Base-by-base conservation (phyloP, 2,329 filamentous ascomycete genomes). In the Ophiobolus disseminans region DNA sequence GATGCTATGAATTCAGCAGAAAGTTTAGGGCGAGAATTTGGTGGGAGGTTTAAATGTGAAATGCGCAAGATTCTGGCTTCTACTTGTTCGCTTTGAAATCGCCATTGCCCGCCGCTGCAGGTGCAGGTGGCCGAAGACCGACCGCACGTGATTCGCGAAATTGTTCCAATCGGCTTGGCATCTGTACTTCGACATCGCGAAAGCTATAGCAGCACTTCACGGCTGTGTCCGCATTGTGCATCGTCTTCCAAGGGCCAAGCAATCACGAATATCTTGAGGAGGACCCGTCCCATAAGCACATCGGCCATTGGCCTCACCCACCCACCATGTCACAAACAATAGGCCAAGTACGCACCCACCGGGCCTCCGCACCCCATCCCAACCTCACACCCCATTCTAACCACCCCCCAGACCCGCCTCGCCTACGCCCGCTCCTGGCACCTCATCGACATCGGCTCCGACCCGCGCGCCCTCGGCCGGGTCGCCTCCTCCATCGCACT, bases 391-490 rank as follows among this genome's bases (percentile, higher is more conserved):
- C 17, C 34, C 32, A 17, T 44, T 26, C 36, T 52, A 16, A 51
- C 13, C 9, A 11, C 31, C 5, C 37, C 42, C 17, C 16, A 97
- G 92, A 97, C 94, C 53, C 90, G 90, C 71, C 88, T 99, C 58
- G 93, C 94, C 78, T 99, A 97, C 82, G 92, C 92, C 36, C 88
- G 95, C 67, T 86, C 88, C 79, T 99, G 95, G 94, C 94, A 99
- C 77, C 86, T 89, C 86, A 74, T 97, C 82, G 74, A 94, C 81
- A 76, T 90, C 77, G 68, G 81, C 80, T 60, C 87, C 76, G 73
- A 82, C 62, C 70, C 80, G 0, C 91, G 91, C 11, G 86, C 91
- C n/a, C 87, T 97, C 31, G 93, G 93, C 62, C 91, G 93, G 32
- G 82, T 97, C 41, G 93, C 93, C 53, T 91, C 88, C 43, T 86